These are phyloP conservation scores for Echinochloa phyllopogon DNA, from an alignment of 176 grass and related monocot genomes.

Conservation along the genomic window DNA sequence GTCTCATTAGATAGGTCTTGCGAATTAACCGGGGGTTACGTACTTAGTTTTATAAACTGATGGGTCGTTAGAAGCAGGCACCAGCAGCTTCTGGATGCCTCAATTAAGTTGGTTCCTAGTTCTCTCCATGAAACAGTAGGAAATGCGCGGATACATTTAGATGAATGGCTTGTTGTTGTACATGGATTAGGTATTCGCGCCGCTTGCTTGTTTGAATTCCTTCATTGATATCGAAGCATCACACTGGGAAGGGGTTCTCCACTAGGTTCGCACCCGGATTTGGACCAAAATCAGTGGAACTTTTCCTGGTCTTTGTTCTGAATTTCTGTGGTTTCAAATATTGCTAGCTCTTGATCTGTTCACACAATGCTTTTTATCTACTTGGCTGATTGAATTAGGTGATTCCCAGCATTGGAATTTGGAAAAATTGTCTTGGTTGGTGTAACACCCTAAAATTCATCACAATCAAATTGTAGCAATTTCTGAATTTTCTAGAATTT, in stretches of 20 bases:
- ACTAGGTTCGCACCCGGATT: slow-evolving; percentile 1
- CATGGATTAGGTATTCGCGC: background rate
- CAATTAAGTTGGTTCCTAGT: background rate
- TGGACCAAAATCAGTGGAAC: background rate
- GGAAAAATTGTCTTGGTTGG: slow-evolving; percentile 4
- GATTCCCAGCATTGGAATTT: background rate
- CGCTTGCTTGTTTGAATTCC: slow-evolving; percentile 20
- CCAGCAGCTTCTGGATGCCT: slow-evolving; percentile 6
- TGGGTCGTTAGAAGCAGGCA: background rate
- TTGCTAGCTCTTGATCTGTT: background rate
- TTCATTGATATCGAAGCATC: too few species aligned
- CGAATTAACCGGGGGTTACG: too few species aligned
- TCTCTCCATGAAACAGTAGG: slow-evolving; percentile 1
- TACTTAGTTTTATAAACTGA: too few species aligned
- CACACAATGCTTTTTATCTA: slow-evolving; percentile 17
- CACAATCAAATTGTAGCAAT: too few species aligned
- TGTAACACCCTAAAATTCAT: too few species aligned
- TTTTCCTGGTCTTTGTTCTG: background rate
- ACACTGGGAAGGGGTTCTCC: too few species aligned
- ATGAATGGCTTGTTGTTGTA: background rate
- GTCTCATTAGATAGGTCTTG: too few species aligned
- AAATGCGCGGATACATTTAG: background rate
- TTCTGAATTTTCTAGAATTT: too few species aligned
- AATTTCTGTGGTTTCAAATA: slow-evolving; percentile 6
- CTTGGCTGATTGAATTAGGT: background rate